Evolutionary conservation across 2,329 filamentous ascomycete genomes (phyloP).

Genomic region (Pseudogymnoascus sp.): DNA sequence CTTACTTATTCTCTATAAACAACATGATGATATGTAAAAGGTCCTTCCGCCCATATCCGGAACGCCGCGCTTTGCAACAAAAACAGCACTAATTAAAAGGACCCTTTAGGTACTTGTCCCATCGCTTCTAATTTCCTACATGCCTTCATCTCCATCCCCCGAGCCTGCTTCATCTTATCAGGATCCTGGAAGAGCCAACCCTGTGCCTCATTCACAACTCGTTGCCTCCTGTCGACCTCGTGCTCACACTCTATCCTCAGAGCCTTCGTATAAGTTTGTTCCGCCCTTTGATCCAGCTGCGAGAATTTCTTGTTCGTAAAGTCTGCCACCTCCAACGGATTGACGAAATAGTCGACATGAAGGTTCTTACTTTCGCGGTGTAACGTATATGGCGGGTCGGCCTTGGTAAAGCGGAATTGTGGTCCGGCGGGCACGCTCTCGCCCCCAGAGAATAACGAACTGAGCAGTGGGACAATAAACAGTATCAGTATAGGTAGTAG

Average conservation of each 20-base stretch:
- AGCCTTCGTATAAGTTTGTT: conserved; percentile 62
- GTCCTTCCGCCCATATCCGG: conserved; percentile 4
- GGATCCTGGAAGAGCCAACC: conserved; percentile 65
- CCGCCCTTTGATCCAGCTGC: conserved; percentile 71
- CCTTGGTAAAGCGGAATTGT: conserved; percentile 66
- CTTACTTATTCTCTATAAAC: conserved; percentile 4
- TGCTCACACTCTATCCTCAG: conserved; percentile 67
- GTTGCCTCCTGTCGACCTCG: conserved; percentile 53
- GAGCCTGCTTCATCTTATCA: conserved; percentile 45
- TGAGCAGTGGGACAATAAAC: conserved; percentile 78
- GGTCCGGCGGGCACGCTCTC: conserved; percentile 52
- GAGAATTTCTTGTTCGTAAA: conserved; percentile 63
- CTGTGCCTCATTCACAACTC: conserved; percentile 57
- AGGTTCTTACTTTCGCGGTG: conserved; percentile 64
- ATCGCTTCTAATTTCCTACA: conserved; percentile 51
- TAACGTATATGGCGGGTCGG: conserved; percentile 65
- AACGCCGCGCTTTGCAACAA: conserved; percentile 11
- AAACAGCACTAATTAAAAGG: conserved; percentile 16
- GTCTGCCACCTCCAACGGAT: conserved; percentile 68
- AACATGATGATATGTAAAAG: conserved; percentile 10
- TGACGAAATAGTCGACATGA: conserved; percentile 77
- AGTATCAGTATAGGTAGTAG: conserved; percentile 84
- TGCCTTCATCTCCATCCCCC: conserved; percentile 51
- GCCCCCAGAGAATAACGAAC: conserved; percentile 64
- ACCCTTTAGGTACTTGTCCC: conserved; percentile 24